Base-by-base conservation (phyloP, 2,329 filamentous ascomycete genomes). In the Dendrostoma leiphaemia region DNA sequence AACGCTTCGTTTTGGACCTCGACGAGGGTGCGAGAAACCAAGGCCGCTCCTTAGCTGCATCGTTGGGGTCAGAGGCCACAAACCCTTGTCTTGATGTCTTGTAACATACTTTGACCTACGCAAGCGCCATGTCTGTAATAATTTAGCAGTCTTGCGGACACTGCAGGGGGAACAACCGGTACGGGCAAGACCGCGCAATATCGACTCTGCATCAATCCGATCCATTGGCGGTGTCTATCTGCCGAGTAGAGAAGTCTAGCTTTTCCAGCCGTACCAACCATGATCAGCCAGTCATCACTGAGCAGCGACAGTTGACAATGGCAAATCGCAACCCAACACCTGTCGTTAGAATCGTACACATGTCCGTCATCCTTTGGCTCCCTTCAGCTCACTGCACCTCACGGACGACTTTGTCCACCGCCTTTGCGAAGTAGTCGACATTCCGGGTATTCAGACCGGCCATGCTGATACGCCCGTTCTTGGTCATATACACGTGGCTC, bases 401-500 rank as follows among this genome's bases (percentile, higher is more conserved):
- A 61, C 82, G 75, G 24, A 97, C 90, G 29, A 93, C 89, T 71
- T 88, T 88, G 69, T 97, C 88, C 12, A 97, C 83, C 1, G 93
- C 91, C 71, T 89, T 86, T 45, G 92, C 94, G 65, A 97, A 89
- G 74, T 97, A 96, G 52, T 96, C 91, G 56, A 97, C 80, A 69
- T 97, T 99, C 66, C 86, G 76, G 24, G 90, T 89, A 73, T 97
- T 97, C 62, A 97, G 76, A n/a, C 94, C 94, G 5, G 94, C 94
- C 93, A 99, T 97, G 69, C 90, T 95, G 73, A 97, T 96, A 46
- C 94, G 88, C 21, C 94, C 94, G 68, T 99, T 99, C 83, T 97
- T 97, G 62, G 93, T 97, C 83, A 93, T 92, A 75, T 94, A 94
- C 51, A 94, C 80, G 70, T 94, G 90, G 56, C 79, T 83, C 48